Base-by-base conservation (phyloP, 306 rosid species). In the Prosopis cineraria region DNA sequence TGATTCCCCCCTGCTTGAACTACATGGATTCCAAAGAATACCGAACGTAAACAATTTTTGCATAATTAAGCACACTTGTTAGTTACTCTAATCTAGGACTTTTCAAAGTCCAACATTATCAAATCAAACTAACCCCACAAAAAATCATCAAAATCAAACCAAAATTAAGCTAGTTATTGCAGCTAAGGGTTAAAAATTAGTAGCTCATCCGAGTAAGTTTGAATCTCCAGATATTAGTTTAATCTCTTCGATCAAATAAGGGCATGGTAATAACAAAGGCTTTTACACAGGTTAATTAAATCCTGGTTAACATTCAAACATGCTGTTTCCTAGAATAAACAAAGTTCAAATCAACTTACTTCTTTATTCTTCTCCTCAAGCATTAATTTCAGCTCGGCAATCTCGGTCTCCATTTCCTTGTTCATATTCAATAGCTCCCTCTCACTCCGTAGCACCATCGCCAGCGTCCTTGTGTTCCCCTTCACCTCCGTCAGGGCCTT, bases 401-500 rank as follows among this genome's bases (percentile, higher is more conserved):
- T 88, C 79, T 91, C 91, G 33, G 33, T 44, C 11, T 89, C 93
- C 20, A 88, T 97, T 2, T 89, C 96, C 87, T 95, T 95, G 44
- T 88, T 90, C 62, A 76, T 22, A 79, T 70, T 77, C 66, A 95
- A 82, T 53, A 95, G 98, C 90, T 95, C 98, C 77, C 99, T 86
- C 88, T 95, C 99, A 45, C 99, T 95, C 68, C 99, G 84, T 58
- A 93, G 74, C 79, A 93, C 98, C 99, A 91, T 93, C 0, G 98
- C 96, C 68, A 95, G 79, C 0, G 99, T 93, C 82, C 99, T 92
- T 2, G 99, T 91, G 73, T 95, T 95, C 45, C 79, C 90, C 77
- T 88, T 95, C 36, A 92, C 98, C 77, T 95, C 98, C 7, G 98
- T 95, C 91, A 95, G 83, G 1, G 97, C 99, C 81, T 93, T 95